Percentiles rank a stretch among this genome's conserved stretches.
phyloP scores from a whole-genome alignment of 352 stramenopile genomes.

The Phytopythium ostracodes region DNA sequence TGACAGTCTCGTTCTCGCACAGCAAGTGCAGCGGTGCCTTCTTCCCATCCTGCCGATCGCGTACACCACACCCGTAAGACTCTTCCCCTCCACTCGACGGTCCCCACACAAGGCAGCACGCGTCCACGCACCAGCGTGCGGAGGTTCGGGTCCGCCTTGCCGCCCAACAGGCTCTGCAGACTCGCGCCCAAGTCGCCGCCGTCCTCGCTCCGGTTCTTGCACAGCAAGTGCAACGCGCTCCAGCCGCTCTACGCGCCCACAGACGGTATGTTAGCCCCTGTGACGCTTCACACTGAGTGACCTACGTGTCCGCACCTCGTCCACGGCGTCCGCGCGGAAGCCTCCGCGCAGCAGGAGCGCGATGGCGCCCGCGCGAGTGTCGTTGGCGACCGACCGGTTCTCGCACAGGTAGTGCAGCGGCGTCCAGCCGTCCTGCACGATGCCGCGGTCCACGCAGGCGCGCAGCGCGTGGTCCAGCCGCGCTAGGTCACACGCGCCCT shows the following conservation, averaged over 20 bases:
- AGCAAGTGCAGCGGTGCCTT: slow-evolving; percentile 69
- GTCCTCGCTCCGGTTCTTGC: slow-evolving; percentile 51
- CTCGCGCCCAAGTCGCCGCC: slow-evolving; percentile 32
- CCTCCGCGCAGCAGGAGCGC: slow-evolving; percentile 29
- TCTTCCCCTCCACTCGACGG: neutral
- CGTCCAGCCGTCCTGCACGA: slow-evolving; percentile 66
- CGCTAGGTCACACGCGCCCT: slow-evolving; percentile 41
- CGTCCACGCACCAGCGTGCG: slow-evolving; percentile 28
- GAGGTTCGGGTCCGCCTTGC: slow-evolving; percentile 34
- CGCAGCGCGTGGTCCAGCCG: slow-evolving; percentile 35
- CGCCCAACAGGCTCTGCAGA: slow-evolving; percentile 32
- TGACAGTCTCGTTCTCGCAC: slow-evolving; percentile 65
- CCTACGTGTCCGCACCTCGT: slow-evolving; percentile 42
- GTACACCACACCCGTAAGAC: neutral
- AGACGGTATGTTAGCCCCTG: neutral
- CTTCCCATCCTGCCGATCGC: slow-evolving; percentile 29
- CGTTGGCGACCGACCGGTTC: slow-evolving; percentile 45
- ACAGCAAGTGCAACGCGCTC: slow-evolving; percentile 59
- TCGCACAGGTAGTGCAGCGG: slow-evolving; percentile 73
- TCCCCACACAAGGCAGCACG: no score
- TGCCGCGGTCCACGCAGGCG: slow-evolving; percentile 5
- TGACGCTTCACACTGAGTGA: neutral
- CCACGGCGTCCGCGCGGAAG: slow-evolving; percentile 48
- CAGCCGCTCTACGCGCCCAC: slow-evolving; percentile 42
- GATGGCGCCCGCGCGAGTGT: slow-evolving; percentile 33